Percentiles rank a stretch among this genome's conserved stretches.
phyloP scores from a whole-genome alignment of 2,329 filamentous ascomycete genomes.

The Aureobasidium leucospermi region DNA sequence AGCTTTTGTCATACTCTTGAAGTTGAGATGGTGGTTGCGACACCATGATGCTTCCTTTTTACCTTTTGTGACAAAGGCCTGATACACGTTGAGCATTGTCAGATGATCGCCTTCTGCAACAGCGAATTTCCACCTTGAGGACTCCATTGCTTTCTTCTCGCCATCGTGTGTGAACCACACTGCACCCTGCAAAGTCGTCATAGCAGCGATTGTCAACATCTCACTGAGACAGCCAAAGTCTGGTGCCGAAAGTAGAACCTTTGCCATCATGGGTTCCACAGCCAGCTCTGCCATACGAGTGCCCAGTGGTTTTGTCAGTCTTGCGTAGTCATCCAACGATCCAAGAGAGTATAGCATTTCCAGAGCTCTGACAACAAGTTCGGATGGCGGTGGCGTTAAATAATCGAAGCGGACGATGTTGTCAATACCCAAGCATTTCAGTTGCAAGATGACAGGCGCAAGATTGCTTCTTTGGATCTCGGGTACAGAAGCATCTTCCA shows the following conservation, averaged over 20 bases:
- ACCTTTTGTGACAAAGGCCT: constrained; percentile 75
- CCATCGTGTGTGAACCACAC: constrained; percentile 78
- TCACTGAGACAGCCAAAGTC: constrained; percentile 75
- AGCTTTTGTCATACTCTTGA: constrained; percentile 72
- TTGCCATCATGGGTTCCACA: constrained; percentile 92
- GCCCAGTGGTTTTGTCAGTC: constrained; percentile 82
- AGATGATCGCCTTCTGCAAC: constrained; percentile 91
- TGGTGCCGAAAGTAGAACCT: constrained; percentile 69
- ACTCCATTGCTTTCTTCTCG: constrained; percentile 68
- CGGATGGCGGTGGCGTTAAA: constrained; percentile 74
- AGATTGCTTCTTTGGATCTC: constrained; percentile 92
- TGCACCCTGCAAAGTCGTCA: constrained; percentile 78
- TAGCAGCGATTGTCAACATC: constrained; percentile 85
- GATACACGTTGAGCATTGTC: constrained; percentile 88
- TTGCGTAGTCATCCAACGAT: constrained; percentile 81
- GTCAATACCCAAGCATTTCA: constrained; percentile 92
- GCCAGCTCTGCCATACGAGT: constrained; percentile 87
- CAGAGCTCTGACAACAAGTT: constrained; percentile 76
- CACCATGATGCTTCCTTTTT: constrained; percentile 82
- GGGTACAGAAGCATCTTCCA: constrained; percentile 69
- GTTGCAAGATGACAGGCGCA: constrained; percentile 77
- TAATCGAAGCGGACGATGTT: constrained; percentile 90
- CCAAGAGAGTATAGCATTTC: constrained; percentile 83
- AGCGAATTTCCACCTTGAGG: constrained; percentile 71
- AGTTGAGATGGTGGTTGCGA: constrained; percentile 78